phyloP scores from a whole-genome alignment of 2,329 filamentous ascomycete genomes.

The Cordyceps cateniannulata region DNA sequence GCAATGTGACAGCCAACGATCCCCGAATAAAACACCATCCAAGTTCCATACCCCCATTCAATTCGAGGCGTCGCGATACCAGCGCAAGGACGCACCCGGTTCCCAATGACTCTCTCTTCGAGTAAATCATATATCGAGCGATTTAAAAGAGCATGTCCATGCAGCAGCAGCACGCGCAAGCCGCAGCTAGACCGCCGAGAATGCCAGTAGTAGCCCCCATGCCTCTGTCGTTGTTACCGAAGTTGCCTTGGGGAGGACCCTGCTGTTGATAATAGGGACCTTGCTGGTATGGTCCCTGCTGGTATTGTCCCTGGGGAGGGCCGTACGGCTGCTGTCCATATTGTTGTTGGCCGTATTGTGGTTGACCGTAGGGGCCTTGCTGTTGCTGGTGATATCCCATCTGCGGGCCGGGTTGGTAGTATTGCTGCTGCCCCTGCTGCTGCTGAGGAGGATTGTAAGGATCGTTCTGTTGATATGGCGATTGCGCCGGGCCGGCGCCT shows the following conservation, averaged over 20 bases:
- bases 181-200: constrained; percentile 41
- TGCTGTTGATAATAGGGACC: constrained; percentile 23
- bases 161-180: constrained; percentile 53
- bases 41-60: background rate
- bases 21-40: background rate
- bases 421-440: constrained; percentile 24
- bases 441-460: constrained; percentile 24
- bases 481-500: constrained; percentile 31
- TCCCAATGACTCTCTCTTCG: background rate
- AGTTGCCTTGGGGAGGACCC: constrained; percentile 26
- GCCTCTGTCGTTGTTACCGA: constrained; percentile 25
- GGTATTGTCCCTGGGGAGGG: constrained; percentile 13
- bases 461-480: constrained; percentile 22
- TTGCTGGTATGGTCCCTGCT: constrained; percentile 17
- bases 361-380: constrained; percentile 15
- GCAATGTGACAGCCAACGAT: background rate
- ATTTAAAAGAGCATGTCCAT: constrained; percentile 49
- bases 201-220: constrained; percentile 24
- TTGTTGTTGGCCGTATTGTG: background rate
- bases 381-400: constrained; percentile 40
- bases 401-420: constrained; percentile 34
- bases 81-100: background rate
- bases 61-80: background rate
- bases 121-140: background rate
- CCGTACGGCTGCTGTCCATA: constrained; percentile 34